Conservation (phyloP, 148 eudicot genomes). For the Chenopodium berlandieri region DNA sequence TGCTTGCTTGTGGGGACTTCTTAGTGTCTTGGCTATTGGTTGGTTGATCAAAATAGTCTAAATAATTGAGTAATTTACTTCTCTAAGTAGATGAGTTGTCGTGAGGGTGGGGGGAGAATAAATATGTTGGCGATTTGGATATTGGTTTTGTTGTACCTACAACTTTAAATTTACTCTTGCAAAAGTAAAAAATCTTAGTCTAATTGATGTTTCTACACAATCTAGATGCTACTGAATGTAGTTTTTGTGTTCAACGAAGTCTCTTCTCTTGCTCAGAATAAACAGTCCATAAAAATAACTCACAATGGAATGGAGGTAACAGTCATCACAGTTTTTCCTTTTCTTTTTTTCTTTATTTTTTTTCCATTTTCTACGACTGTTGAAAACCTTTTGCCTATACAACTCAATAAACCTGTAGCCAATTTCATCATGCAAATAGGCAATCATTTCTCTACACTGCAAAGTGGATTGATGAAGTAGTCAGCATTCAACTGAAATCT, state of each 20-base stretch:
- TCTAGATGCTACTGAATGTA: conserved; percentile 83
- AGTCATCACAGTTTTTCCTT: conserved; percentile 5
- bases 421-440: too few species aligned
- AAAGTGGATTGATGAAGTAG: too few species aligned
- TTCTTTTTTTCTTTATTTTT: too few species aligned
- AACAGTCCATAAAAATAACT: conserved; percentile 73
- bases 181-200: neutral
- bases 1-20: neutral
- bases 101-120: neutral
- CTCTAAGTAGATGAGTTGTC: neutral
- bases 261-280: conserved; percentile 64
- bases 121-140: neutral
- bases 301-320: conserved; percentile 82
- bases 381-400: neutral
- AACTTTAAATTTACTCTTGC: neutral
- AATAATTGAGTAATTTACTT: neutral
- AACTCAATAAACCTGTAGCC: conserved; percentile 12
- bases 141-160: neutral
- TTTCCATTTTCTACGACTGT: neutral
- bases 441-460: too few species aligned
- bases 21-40: neutral
- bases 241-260: conserved; percentile 61
- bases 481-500: too few species aligned
- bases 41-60: neutral
- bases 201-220: neutral